phyloP scores from a whole-genome alignment of 352 stramenopile species.

The Phytophthora hibernalis region DNA sequence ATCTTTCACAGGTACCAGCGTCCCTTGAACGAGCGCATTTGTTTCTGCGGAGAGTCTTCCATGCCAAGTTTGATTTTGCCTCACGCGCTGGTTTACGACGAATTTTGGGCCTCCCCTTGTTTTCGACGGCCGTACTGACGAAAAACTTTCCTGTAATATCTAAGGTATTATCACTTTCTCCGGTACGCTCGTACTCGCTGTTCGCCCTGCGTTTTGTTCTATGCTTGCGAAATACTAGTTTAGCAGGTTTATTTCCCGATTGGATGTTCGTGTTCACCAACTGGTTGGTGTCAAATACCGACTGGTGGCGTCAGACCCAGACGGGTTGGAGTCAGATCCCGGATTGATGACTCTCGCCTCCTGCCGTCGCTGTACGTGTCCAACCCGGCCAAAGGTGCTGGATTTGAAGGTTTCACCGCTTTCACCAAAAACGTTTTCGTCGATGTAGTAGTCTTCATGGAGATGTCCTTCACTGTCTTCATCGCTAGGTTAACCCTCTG shows the following conservation, averaged over 20 bases:
- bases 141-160: neutral
- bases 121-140: no score
- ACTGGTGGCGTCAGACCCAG: no score
- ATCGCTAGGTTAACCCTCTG: no score
- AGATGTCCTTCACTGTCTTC: neutral
- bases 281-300: no score
- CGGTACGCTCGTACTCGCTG: neutral
- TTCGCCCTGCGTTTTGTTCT: neutral
- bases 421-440: neutral
- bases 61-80: neutral
- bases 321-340: neutral
- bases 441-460: neutral
- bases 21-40: no score
- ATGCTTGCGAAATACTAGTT: constrained; percentile 1
- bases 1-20: no score
- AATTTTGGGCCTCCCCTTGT: no score
- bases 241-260: neutral
- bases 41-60: no score
- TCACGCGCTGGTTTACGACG: neutral
- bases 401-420: no score
- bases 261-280: neutral
- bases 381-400: no score
- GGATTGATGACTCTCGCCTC: no score
- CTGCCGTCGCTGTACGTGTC: no score
- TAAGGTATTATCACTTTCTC: neutral